Percentiles rank a stretch among this genome's conserved stretches.
Conservation (phyloP, 176 grass and related monocot species). For the Eleusine coracana region DNA sequence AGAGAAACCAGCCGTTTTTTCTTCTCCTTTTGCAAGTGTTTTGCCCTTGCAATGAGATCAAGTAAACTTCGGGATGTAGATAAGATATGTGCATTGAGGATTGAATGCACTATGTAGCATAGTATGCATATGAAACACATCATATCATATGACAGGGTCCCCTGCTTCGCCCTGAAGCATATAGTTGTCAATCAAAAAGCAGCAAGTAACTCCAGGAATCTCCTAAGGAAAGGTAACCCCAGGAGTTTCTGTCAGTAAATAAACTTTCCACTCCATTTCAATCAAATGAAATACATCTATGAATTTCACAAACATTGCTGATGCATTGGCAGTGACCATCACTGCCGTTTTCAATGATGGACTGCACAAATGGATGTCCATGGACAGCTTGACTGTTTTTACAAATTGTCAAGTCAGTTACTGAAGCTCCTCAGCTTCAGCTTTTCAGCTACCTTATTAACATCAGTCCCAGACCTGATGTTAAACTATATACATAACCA, state of each 20-base stretch:
- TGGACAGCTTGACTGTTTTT: slow-evolving; percentile 62
- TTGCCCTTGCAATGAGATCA: slow-evolving; percentile 25
- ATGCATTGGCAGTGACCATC: slow-evolving; percentile 49
- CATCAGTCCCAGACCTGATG: slow-evolving; percentile 39
- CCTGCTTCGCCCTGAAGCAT: not conserved
- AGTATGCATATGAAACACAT: slow-evolving; percentile 17
- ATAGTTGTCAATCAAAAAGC: not conserved
- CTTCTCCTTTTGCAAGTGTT: slow-evolving; percentile 18
- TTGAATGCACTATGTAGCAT: slow-evolving; percentile 8
- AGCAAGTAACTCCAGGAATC: not conserved
- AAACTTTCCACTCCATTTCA: slow-evolving; percentile 39
- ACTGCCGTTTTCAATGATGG: slow-evolving; percentile 51
- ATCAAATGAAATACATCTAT: slow-evolving; percentile 40
- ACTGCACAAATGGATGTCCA: slow-evolving; percentile 63
- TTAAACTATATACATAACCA: slow-evolving; percentile 56
- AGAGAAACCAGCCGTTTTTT: slow-evolving; percentile 11
- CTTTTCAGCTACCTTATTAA: slow-evolving; percentile 64
- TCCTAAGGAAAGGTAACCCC: not conserved
- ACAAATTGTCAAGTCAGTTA: slow-evolving; percentile 70
- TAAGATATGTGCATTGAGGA: slow-evolving; percentile 28
- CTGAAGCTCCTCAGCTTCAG: slow-evolving; percentile 58
- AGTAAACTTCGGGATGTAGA: slow-evolving; percentile 33
- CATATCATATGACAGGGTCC: not conserved
- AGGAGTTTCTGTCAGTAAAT: slow-evolving; percentile 17
- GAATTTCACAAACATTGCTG: slow-evolving; percentile 40